Conservation (phyloP, 139 green algal genomes). For the Dunaliella sp. region DNA sequence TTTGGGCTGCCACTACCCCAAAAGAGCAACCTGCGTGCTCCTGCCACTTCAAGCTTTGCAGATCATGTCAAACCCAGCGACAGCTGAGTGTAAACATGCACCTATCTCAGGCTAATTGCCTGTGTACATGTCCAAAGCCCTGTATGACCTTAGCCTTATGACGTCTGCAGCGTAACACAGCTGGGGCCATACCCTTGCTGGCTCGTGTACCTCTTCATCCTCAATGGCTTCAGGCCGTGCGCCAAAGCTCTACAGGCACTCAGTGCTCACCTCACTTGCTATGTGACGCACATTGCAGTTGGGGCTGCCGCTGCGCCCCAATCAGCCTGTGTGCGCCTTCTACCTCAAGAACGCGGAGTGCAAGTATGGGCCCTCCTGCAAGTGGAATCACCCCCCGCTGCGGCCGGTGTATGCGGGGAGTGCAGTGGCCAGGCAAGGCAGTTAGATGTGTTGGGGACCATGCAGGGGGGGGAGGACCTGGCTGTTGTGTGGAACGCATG, state of each 20-base stretch:
- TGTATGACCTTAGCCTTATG: not conserved
- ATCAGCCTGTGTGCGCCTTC: conserved; percentile 74
- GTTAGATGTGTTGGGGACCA: too few species aligned
- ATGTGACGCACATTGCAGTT: not conserved
- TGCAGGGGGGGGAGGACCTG: too few species aligned
- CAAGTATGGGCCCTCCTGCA: conserved; percentile 89
- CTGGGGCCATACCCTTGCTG: not conserved
- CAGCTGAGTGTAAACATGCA: too few species aligned
- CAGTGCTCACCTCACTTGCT: not conserved
- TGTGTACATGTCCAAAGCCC: too few species aligned
- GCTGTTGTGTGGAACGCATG: too few species aligned
- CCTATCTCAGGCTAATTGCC: too few species aligned
- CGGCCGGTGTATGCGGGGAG: conserved; percentile 48
- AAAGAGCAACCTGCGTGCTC: too few species aligned
- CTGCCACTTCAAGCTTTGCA: too few species aligned
- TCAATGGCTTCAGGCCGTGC: too few species aligned
- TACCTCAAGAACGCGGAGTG: conserved; percentile 84
- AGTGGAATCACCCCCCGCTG: conserved; percentile 87
- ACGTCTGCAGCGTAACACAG: not conserved
- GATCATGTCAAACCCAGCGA: too few species aligned
- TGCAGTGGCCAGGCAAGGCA: too few species aligned
- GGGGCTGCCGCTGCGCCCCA: conserved; percentile 68
- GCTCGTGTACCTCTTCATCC: not conserved
- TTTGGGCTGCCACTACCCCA: too few species aligned
- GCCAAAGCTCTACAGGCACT: not conserved